Evolutionary conservation across 2,329 filamentous ascomycete genomes (phyloP).

Genomic region (Akanthomyces dipterigenus): DNA sequence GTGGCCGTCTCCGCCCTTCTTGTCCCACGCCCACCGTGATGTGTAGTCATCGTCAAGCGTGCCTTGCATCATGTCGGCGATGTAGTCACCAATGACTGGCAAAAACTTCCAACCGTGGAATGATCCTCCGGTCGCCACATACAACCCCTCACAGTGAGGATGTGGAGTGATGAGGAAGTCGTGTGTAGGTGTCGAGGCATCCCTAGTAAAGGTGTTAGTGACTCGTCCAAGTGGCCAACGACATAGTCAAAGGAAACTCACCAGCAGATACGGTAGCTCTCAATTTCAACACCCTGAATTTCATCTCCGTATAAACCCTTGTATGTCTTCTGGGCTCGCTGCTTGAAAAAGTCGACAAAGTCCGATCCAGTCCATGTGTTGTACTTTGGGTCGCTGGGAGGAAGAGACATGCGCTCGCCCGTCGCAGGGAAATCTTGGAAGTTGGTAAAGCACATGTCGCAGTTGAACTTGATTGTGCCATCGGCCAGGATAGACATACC

Average conservation of each 20-base stretch:
- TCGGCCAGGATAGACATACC: conserved; percentile 38
- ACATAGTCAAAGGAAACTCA: conserved; percentile 21
- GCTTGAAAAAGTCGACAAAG: conserved; percentile 36
- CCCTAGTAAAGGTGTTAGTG: conserved; percentile 34
- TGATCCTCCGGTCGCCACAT: conserved; percentile 55
- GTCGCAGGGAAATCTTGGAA: conserved; percentile 37
- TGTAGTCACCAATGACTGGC: conserved; percentile 54
- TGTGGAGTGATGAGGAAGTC: conserved; percentile 55
- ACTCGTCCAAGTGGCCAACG: not conserved
- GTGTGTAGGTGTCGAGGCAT: conserved; percentile 54
- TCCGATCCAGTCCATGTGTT: conserved; percentile 33
- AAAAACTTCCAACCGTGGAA: conserved; percentile 62
- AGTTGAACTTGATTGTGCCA: conserved; percentile 55
- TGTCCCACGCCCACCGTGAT: conserved; percentile 41
- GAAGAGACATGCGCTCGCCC: conserved; percentile 46
- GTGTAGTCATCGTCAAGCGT: conserved; percentile 31
- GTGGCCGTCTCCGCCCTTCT: conserved; percentile 32
- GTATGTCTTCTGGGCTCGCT: conserved; percentile 33
- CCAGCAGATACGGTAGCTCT: conserved; percentile 41
- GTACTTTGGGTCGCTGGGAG: conserved; percentile 37
- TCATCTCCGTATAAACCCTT: conserved; percentile 36
- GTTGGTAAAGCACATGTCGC: conserved; percentile 52
- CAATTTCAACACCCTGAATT: conserved; percentile 31
- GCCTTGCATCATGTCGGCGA: conserved; percentile 41
- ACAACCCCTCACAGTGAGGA: conserved; percentile 43